Percentiles rank a stretch among this genome's conserved stretches.
Evolutionary conservation across 305 asterid species (phyloP).

Genomic region (Fraxinus ornus): DNA sequence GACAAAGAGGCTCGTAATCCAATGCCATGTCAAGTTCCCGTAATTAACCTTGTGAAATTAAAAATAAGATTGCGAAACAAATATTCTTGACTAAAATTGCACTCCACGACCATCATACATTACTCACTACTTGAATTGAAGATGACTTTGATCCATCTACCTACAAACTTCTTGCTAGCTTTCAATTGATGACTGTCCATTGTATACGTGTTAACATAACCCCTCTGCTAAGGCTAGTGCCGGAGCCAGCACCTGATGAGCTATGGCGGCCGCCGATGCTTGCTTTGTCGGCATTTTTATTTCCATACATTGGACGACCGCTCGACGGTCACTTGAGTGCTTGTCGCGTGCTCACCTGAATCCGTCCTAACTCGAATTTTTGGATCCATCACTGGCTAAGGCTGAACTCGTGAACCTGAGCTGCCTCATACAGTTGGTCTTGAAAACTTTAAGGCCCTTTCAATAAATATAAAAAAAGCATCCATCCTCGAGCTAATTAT

Average conservation of each 20-base stretch:
- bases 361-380: no score
- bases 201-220: background rate
- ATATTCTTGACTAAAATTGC: background rate
- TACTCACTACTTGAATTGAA: background rate
- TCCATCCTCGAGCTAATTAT: background rate
- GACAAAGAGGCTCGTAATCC: slow-evolving; percentile 21
- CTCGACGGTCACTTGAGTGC: no score
- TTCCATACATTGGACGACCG: no score
- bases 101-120: background rate
- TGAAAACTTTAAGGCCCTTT: background rate
- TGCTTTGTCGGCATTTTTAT: no score
- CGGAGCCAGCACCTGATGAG: no score
- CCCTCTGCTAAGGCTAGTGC: background rate
- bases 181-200: background rate
- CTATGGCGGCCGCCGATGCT: no score
- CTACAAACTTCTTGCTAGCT: background rate
- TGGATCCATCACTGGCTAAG: no score
- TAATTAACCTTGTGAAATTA: background rate
- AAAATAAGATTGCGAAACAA: background rate
- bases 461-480: background rate
- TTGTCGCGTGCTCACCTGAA: no score
- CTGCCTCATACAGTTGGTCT: background rate
- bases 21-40: slow-evolving; percentile 28
- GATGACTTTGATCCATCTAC: background rate
- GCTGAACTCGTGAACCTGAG: background rate